Base-by-base conservation (phyloP, 2,329 filamentous ascomycete species). In the Hypoxylon sp. region DNA sequence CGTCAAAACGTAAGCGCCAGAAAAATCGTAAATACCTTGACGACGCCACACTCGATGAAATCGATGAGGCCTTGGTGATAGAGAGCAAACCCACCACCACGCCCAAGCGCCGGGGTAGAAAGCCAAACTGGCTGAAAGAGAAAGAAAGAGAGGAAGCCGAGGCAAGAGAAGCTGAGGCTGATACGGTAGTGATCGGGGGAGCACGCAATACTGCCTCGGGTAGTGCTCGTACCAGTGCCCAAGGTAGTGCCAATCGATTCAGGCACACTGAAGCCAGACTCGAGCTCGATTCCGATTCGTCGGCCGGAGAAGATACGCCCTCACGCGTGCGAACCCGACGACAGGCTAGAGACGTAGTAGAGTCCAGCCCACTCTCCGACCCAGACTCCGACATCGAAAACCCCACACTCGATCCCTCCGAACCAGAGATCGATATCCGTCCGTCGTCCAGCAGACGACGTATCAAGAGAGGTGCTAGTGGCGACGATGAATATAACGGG, bases 341-440 rank as follows among this genome's bases (percentile, higher is more conserved):
- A 7, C 61, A 57, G 26, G 7, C 30, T 23, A 57, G 53, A 21
- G 55, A 61, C 4, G 32, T 36, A 5, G 40, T 51, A 11, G 63
- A 64, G 36, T 68, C 67, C 4, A 68, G 66, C 48, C 66, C 66
- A 3, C 61, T 68, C 34, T 68, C 67, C 8, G 61, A 58, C 2
- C 62, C 60, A 4, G 59, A 59, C 31, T 61, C 63, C 13, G 58
- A 37, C 4, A 47, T 55, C 15, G 47, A 47, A 6, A 51, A 49
- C 29, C 48, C 48, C n/a, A 47, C 35, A 6, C 34, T 29, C 12
- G 57, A 59, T 7, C 25, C 54, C 5, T 67, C 62, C 4, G 63
- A 63, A 26, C n/a, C n/a, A n/a, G n/a, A n/a, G n/a, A 62, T 60
- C 6, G 61, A 66, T 7, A 23, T 37, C 6, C 57, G 51, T 3